Base-by-base conservation (phyloP, 2,329 filamentous ascomycete genomes). In the Scortechinia acanthostroma region DNA sequence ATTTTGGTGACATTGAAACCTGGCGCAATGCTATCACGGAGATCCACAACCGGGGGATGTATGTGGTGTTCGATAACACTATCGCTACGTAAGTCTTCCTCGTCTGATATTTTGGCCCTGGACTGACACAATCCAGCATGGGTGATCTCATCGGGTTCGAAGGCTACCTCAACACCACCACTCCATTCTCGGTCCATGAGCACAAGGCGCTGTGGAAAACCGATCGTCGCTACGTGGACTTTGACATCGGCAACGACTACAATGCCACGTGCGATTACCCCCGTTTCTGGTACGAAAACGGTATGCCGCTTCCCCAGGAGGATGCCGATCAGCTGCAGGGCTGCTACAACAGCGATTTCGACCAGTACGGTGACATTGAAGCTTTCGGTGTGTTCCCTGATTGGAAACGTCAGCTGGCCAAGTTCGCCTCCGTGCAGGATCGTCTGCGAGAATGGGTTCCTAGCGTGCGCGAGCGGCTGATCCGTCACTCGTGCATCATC, bases 351-450 rank as follows among this genome's bases (percentile, higher is more conserved):
- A 80, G 76, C 50, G 79, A 84, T 33, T 84, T 83, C 49, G 77
- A 83, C 53, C 74, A 63, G 58, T 83, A 77, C 50, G 80, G 80
- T 45, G 78, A 83, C 51, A 74, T 74, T 19, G 75, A 78, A 55
- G 77, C 77, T 35, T 82, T 83, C 51, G 80, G 79, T 50, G 71
- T 78, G 14, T 81, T 74, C 47, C 73, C 77, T 0, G 76, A 83
- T 53, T 83, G 76, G 73, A 64, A 80, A 53, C 74, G 77, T 55
- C 76, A 83, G 56, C 66, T 84, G 37, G 71, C 77, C 17, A 84
- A 83, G 51, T 85, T 84, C 58, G 77, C 78, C 43, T 79, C 74
- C 37, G 80, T 83, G 1, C 80, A 85, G 58, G 80, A 85, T 58
- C 77, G 80, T 54, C 65, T 85, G 3, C 71, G 80, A 45, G 79